Base-by-base conservation (phyloP, 2,329 filamentous ascomycete species). In the Lasiodiplodia sp. region DNA sequence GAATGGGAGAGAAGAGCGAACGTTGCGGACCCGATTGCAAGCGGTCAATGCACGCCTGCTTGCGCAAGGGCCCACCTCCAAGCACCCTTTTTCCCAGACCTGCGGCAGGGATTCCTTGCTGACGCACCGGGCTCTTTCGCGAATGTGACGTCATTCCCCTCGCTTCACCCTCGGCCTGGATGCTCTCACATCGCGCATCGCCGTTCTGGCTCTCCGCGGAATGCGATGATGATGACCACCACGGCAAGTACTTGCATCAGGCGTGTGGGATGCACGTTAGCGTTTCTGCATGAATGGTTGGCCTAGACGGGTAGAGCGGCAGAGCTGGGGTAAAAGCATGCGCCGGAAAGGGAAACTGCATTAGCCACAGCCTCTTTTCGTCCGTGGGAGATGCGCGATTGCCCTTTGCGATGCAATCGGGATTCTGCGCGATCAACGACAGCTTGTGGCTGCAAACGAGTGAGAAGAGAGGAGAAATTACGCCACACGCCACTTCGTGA, bases 221-320 rank as follows among this genome's bases (percentile, higher is more conserved):
- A 52, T 63, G 58, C 58, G 58, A 62, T 62, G 44, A 63, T 51
- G 58, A 37, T 31, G 6, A n/a, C 37, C n/a, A 47, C 23, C 34
- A 31, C 57, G 14, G 31, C 25, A 28, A 56, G 12, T 18, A 21
- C 53, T n/a, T 34, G 25, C 25, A 56, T 37, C 28, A 28, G 18
- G 2, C 21, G 52, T 4, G n/a, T n/a, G 51, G 21, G 51, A 14
- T 28, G 51, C 25, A 53, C 23, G 4, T 12, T 28, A 21, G 44
- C 7, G 44, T 21, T 47, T 21, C 44, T 21, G 44, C 44, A 47
- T 11, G 44, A 47, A 18, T 47, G 44, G 44, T 21, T 21, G 44
- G 40, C 16, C 40, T 18, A n/a, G 16, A 18, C 16, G 40, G 40
- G 44, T n/a, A 47, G 44, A 21, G 44, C 44, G 44, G 44, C 44